Evolutionary conservation across 148 eudicot species (phyloP), one percentile per base, ranked within the genome.

Genomic region (Camellia sinensis): DNA sequence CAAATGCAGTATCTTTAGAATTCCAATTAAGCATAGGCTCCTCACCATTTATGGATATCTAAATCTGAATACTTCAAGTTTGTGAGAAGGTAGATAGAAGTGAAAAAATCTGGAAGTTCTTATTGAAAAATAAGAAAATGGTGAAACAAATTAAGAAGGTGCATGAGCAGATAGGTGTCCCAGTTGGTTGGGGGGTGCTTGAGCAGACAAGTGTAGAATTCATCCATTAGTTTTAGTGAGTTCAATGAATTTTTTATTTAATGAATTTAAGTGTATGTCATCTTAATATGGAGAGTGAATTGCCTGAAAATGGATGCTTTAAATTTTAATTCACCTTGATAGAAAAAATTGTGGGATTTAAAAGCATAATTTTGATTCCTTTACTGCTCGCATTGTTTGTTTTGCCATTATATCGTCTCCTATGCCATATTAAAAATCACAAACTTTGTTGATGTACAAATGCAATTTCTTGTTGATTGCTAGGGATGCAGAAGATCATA

Each of bases 401-500:
- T 15, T 71, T 72, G 75, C 43, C 5, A 11, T 18, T 13, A 2
- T 61, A 48, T 43, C 3, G 67, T 48, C 67, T 17, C 19, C 41
- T 19, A 11, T 76, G 15, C 21, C 45, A 4, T 11, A 13, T 43
- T 37, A 7, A 56, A 76, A 17, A 7, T 0, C 52, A 48, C 66
- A 18, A 37, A 44, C 60, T 60, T 56, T 43, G 44, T 54, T 72
- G 73, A 77, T 73, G 41, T 71, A 50, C 54, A 54, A 82, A 53
- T 37, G 17, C 41, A 52, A 77, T 65, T n/a, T 64, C n/a, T 57
- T 67, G 19, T 29, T 72, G 59, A 70, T 80, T 86, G 75, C 68
- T 80, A 95, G 99, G 93, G 99, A 95, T 90, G 83, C 91, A 77
- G 99, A 95, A 88, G 99, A 96, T 85, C 99, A 93, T 87, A 93